phyloP scores from a whole-genome alignment of 2,329 filamentous ascomycete species.

The Epichloe aotearoae region DNA sequence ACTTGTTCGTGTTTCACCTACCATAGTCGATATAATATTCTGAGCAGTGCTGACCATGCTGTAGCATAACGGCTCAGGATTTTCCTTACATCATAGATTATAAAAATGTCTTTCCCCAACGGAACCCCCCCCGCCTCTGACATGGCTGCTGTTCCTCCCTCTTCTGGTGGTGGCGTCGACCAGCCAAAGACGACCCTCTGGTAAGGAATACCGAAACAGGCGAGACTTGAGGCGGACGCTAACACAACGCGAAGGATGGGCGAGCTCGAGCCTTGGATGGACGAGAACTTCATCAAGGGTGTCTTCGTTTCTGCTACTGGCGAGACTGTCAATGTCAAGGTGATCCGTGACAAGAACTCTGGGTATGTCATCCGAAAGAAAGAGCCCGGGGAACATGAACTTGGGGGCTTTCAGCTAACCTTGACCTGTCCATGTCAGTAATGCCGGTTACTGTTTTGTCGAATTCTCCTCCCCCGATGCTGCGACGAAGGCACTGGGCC shows the following conservation, averaged over 20 bases:
- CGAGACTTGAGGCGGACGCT: slow-evolving; percentile 4
- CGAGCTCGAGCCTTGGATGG: slow-evolving; percentile 97
- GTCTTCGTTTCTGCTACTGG: slow-evolving; percentile 81
- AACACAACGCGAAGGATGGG: slow-evolving; percentile 62
- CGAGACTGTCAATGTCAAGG: slow-evolving; percentile 95
- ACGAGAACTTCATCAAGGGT: slow-evolving; percentile 95
- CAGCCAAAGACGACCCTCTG: slow-evolving; percentile 46
- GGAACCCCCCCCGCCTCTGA: slow-evolving; percentile 26
- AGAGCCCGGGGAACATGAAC: not conserved
- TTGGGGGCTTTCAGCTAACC: not conserved
- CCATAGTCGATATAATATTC: not conserved
- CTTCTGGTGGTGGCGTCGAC: slow-evolving; percentile 26
- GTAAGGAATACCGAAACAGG: slow-evolving; percentile 18
- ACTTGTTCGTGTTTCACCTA: slow-evolving; percentile 1
- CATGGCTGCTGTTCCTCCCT: slow-evolving; percentile 21
- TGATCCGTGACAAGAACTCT: slow-evolving; percentile 98
- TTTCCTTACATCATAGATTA: not conserved
- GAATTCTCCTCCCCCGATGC: slow-evolving; percentile 76
- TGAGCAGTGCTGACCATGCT: not conserved
- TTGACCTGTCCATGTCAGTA: slow-evolving; percentile 37
- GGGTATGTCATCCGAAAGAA: slow-evolving; percentile 45
- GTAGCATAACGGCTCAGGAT: not conserved
- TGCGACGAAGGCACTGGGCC: slow-evolving; percentile 76
- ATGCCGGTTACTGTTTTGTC: slow-evolving; percentile 97
- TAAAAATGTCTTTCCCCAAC: slow-evolving; percentile 24